These are phyloP conservation scores for Cyberlindnera americana DNA, from an alignment of 805 yeast genomes.

Conservation along the genomic window DNA sequence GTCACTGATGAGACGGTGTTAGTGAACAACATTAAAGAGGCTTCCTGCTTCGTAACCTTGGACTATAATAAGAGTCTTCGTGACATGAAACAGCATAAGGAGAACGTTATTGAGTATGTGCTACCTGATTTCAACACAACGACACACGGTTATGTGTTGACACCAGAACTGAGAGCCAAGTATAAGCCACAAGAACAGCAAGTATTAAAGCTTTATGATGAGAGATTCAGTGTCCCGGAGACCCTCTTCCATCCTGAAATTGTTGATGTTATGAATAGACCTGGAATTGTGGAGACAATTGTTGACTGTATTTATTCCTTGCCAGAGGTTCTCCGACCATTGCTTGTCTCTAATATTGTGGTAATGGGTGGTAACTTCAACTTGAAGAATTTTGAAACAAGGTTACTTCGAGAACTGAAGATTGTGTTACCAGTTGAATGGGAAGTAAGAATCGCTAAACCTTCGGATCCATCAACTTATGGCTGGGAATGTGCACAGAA, in stretches of 20 bases:
- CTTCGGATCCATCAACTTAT: conserved; percentile 37
- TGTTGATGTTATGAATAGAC: conserved; percentile 65
- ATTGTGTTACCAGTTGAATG: conserved; percentile 71
- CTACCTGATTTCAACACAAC: conserved; percentile 86
- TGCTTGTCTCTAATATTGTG: conserved; percentile 74
- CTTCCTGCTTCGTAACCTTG: conserved; percentile 62
- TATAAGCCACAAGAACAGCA: conserved; percentile 53
- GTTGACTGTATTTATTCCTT: conserved; percentile 64
- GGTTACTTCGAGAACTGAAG: conserved; percentile 60
- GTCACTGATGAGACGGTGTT: conserved; percentile 87
- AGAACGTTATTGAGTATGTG: conserved; percentile 60
- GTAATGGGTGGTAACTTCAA: conserved; percentile 81
- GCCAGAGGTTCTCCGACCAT: conserved; percentile 71
- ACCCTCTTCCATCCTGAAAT: conserved; percentile 81
- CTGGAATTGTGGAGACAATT: conserved; percentile 72
- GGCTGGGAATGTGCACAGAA: conserved; percentile 58
- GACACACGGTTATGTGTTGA: conserved; percentile 64
- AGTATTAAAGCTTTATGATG: conserved; percentile 68
- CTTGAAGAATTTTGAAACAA: conserved; percentile 58
- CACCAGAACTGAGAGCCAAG: conserved; percentile 28
- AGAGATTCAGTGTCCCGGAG: conserved; percentile 86
- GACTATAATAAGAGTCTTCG: conserved; percentile 51
- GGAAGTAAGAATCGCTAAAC: conserved; percentile 48
- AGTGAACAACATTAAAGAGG: conserved; percentile 82
- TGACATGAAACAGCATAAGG: conserved; percentile 29